These are phyloP conservation scores for Lunasporangiospora selenospora DNA, from an alignment of 192 early-diverging fungal genomes.

Conservation along the genomic window DNA sequence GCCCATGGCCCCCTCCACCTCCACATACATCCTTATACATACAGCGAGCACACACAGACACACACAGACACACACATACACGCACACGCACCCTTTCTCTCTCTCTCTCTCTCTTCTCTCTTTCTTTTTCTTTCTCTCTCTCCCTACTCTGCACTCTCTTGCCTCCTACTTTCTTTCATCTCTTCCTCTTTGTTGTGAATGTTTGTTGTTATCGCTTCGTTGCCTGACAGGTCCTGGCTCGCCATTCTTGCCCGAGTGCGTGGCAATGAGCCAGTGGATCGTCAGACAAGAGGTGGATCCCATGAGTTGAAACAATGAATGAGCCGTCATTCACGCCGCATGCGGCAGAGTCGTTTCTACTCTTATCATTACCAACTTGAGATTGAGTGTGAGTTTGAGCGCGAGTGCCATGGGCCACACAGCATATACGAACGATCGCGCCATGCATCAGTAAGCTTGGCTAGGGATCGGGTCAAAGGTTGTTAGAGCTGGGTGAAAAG, in stretches of 20 bases:
- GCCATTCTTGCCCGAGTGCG: background rate
- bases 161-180: background rate
- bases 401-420: no score
- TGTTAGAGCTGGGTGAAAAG: no score
- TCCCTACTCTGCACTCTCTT: background rate
- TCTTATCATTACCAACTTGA: no score
- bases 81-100: background rate
- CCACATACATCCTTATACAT: no score
- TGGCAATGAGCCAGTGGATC: no score
- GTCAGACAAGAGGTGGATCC: no score
- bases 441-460: no score
- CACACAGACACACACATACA: background rate
- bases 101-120: background rate
- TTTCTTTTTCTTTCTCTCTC: background rate
- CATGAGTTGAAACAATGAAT: background rate
- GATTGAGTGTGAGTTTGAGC: no score
- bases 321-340: background rate
- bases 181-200: background rate
- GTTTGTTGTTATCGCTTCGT: no score
- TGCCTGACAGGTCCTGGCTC: background rate
- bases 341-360: background rate
- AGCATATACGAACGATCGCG: no score
- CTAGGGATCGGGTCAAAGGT: no score
- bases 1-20: no score
- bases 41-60: background rate